phyloP scores from a whole-genome alignment of 148 eudicot genomes.

The Fagopyrum esculentum region DNA sequence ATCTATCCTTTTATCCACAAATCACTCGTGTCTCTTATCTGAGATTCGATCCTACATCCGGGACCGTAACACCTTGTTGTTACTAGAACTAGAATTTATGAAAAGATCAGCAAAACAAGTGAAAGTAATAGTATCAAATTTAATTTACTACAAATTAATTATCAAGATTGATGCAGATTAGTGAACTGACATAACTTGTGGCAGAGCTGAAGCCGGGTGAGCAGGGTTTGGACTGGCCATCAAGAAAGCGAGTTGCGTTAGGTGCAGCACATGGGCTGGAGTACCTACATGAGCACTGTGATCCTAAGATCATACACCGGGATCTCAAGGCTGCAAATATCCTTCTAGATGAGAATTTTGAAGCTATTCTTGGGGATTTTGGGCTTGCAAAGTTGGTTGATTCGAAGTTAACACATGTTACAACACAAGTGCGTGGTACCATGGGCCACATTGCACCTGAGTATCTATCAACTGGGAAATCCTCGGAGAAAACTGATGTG shows the following conservation, averaged over 20 bases:
- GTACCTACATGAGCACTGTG: constrained; percentile 88
- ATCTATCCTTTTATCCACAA: too few relatives aligned
- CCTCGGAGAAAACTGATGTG: constrained; percentile 93
- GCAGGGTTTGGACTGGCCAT: constrained; percentile 77
- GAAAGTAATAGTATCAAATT: too few relatives aligned
- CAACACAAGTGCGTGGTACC: constrained; percentile 94
- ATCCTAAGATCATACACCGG: constrained; percentile 91
- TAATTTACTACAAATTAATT: too few relatives aligned
- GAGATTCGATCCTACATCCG: too few relatives aligned
- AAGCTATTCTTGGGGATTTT: constrained; percentile 87
- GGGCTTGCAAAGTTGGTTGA: constrained; percentile 85
- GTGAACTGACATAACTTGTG: background rate
- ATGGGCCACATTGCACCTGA: constrained; percentile 99
- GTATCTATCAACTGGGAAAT: constrained; percentile 86
- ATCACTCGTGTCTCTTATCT: too few relatives aligned
- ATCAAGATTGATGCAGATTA: background rate
- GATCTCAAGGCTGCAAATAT: constrained; percentile 95
- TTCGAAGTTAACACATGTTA: constrained; percentile 64
- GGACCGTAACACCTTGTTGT: too few relatives aligned
- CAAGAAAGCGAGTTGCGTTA: constrained; percentile 66
- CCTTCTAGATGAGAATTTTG: constrained; percentile 72
- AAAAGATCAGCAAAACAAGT: too few relatives aligned
- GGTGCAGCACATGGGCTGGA: constrained; percentile 89
- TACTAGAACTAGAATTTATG: too few relatives aligned
- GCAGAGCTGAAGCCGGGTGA: constrained; percentile 75